Evolutionary conservation across 345 rosid genomes (phyloP).

Genomic region (Passiflora organensis): DNA sequence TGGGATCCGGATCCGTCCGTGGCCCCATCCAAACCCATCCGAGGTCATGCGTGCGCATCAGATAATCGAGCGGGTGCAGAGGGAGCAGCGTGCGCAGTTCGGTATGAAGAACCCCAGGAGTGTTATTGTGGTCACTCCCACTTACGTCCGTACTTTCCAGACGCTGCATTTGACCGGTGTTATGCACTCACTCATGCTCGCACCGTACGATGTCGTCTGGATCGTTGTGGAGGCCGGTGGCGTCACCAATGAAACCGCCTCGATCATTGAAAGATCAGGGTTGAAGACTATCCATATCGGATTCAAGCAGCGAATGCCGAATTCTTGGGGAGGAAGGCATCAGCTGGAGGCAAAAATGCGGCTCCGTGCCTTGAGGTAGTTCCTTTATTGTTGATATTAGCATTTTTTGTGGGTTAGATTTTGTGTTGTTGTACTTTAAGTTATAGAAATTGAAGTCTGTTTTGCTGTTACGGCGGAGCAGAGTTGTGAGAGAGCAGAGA

Average conservation of each 20-base stretch:
- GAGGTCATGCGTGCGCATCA: slow-evolving; percentile 94
- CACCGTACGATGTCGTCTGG: slow-evolving; percentile 86
- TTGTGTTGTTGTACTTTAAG: no score
- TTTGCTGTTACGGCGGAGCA: slow-evolving; percentile 26
- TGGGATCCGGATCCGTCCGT: slow-evolving; percentile 99
- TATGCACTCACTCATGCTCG: slow-evolving; percentile 87
- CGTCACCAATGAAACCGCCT: slow-evolving; percentile 65
- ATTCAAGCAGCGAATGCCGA: slow-evolving; percentile 59
- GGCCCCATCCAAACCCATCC: slow-evolving; percentile 92
- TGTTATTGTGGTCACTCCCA: slow-evolving; percentile 78
- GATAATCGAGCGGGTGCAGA: slow-evolving; percentile 85
- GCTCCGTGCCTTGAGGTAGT: slow-evolving; percentile 67
- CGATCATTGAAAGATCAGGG: slow-evolving; percentile 58
- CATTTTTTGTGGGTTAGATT: no score
- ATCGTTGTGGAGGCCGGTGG: slow-evolving; percentile 96
- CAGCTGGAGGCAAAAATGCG: slow-evolving; percentile 78
- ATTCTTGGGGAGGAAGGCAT: slow-evolving; percentile 69
- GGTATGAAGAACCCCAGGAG: slow-evolving; percentile 61
- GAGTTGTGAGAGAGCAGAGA: slow-evolving; percentile 74
- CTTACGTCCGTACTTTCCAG: slow-evolving; percentile 92
- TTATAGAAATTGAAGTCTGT: no score
- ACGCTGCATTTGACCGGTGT: slow-evolving; percentile 85
- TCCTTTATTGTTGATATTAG: no score
- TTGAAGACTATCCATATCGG: slow-evolving; percentile 62
- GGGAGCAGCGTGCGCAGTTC: slow-evolving; percentile 71